These are phyloP conservation scores for Golubevia sp. DNA, from an alignment of 1,284 basidiomycete genomes.

Conservation along the genomic window DNA sequence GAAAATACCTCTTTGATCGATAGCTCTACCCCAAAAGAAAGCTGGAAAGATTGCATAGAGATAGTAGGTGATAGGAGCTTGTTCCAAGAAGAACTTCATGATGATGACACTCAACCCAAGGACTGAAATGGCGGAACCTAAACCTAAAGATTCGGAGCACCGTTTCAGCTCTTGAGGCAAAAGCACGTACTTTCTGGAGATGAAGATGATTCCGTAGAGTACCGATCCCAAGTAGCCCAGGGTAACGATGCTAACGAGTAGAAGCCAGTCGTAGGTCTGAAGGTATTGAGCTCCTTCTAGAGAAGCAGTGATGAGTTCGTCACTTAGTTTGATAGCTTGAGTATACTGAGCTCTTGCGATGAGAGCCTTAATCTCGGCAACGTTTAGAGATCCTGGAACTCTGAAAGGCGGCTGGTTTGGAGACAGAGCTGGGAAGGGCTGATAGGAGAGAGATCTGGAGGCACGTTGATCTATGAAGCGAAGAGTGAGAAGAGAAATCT, in stretches of 20 bases:
- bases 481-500: not conserved
- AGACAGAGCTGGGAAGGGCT: constrained; percentile 66
- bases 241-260: constrained; percentile 74
- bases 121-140: not conserved
- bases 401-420: constrained; percentile 48
- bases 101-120: constrained; percentile 24
- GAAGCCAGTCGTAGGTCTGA: constrained; percentile 79
- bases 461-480: constrained; percentile 69
- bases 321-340: constrained; percentile 67
- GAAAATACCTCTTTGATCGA: constrained; percentile 26
- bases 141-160: not conserved
- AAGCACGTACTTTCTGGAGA: constrained; percentile 40
- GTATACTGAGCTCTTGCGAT: constrained; percentile 64
- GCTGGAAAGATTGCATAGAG: constrained; percentile 76
- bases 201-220: constrained; percentile 44
- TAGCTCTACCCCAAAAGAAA: constrained; percentile 68
- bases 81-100: constrained; percentile 71
- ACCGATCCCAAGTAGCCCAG: constrained; percentile 80
- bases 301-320: constrained; percentile 68
- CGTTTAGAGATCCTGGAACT: constrained; percentile 63
- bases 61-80: constrained; percentile 75
- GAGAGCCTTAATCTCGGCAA: constrained; percentile 56
- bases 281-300: constrained; percentile 78
- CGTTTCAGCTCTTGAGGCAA: not conserved
- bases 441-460: constrained; percentile 69